phyloP scores from a whole-genome alignment of 805 yeast species.

The Schizosaccharomyces cryophilus region DNA sequence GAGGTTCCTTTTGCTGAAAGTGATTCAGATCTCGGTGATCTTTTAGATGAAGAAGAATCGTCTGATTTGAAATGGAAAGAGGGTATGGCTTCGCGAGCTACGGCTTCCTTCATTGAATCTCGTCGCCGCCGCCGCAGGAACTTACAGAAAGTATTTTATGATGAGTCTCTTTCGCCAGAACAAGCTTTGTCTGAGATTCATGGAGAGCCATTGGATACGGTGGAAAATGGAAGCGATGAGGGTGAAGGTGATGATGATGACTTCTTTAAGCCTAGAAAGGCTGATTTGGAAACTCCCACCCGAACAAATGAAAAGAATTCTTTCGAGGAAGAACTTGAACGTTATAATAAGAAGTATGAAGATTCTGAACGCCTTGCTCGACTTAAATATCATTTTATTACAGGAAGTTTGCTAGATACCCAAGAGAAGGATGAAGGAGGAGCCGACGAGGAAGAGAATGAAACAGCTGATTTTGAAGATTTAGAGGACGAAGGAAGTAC shows the following conservation, averaged over 20 bases:
- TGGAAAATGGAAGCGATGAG: constrained; percentile 18
- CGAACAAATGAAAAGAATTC: neutral
- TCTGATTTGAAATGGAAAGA: constrained; percentile 14
- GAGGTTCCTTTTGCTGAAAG: constrained; percentile 24
- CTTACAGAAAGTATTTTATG: constrained; percentile 53
- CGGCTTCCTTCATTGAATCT: constrained; percentile 12
- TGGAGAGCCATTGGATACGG: constrained; percentile 5
- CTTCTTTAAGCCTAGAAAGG: constrained; percentile 11
- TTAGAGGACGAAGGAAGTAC: constrained; percentile 27
- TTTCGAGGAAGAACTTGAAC: neutral
- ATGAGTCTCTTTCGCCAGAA: constrained; percentile 49
- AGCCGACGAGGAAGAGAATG: constrained; percentile 12
- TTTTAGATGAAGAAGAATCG: constrained; percentile 15
- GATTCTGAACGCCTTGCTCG: constrained; percentile 52
- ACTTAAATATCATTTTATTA: constrained; percentile 6
- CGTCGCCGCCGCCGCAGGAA: constrained; percentile 26
- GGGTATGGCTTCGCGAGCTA: constrained; percentile 25
- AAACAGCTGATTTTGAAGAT: constrained; percentile 24
- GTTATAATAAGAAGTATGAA: constrained; percentile 11
- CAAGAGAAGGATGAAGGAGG: constrained; percentile 10
- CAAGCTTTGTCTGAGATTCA: constrained; percentile 25
- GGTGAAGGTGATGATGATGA: constrained; percentile 18
- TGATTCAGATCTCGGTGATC: constrained; percentile 20
- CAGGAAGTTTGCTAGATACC: constrained; percentile 5
- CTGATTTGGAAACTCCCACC: constrained; percentile 6